These are phyloP conservation scores for Xylogone sp. DNA, from an alignment of 2,329 filamentous ascomycete genomes.

Conservation along the genomic window DNA sequence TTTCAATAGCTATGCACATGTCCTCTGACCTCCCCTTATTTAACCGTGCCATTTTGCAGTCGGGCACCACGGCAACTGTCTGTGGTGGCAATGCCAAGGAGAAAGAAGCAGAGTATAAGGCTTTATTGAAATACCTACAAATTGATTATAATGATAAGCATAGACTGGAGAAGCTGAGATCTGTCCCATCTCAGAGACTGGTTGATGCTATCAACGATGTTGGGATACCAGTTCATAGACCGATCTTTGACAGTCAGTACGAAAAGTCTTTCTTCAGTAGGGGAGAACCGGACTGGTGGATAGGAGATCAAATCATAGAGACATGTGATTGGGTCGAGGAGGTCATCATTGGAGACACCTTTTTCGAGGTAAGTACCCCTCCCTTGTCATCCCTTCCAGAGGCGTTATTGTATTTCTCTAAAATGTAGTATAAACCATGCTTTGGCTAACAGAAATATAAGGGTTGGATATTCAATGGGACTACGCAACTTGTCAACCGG, in stretches of 20 bases:
- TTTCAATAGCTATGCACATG: conserved; percentile 9
- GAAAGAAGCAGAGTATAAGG: not conserved
- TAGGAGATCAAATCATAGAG: not conserved
- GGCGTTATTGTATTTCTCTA: too few species aligned
- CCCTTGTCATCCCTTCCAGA: not conserved
- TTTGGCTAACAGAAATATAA: not conserved
- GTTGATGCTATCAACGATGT: not conserved
- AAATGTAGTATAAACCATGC: too few species aligned
- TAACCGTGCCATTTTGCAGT: conserved; percentile 13
- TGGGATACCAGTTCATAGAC: not conserved
- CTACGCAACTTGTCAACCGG: not conserved
- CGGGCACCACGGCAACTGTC: conserved; percentile 4
- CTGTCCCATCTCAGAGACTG: not conserved
- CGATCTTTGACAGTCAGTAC: not conserved
- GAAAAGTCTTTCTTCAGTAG: not conserved
- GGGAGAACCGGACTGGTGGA: not conserved
- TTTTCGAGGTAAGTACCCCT: conserved; percentile 38
- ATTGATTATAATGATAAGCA: not conserved
- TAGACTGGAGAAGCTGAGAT: not conserved
- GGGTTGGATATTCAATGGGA: not conserved
- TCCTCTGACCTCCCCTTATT: conserved; percentile 9
- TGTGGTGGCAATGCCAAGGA: not conserved
- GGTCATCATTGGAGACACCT: conserved; percentile 45
- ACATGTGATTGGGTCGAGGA: conserved; percentile 35
- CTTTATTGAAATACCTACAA: not conserved